Conservation (phyloP, 176 grass and related monocot species). For the Oryza glumipatula region DNA sequence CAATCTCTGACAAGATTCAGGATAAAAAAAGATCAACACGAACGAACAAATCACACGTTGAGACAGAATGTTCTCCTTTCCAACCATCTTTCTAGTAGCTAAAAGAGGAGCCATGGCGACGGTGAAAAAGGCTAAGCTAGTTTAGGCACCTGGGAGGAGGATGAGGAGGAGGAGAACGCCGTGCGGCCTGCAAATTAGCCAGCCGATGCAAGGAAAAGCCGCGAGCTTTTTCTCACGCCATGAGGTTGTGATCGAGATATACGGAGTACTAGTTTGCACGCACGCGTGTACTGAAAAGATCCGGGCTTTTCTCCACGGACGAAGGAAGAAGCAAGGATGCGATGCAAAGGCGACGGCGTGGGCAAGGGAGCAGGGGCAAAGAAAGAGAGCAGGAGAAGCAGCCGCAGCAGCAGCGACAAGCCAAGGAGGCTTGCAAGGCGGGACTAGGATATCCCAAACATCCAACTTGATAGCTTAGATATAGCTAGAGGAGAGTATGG, state of each 20-base stretch:
- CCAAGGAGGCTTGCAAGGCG: slow-evolving; percentile 56
- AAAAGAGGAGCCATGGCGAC: slow-evolving; percentile 8
- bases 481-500: no score
- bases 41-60: slow-evolving; percentile 20
- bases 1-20: background rate
- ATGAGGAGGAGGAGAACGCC: background rate
- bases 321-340: slow-evolving; percentile 26
- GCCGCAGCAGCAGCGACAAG: background rate
- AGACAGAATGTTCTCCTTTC: slow-evolving; percentile 13
- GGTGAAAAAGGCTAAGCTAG: slow-evolving; percentile 15
- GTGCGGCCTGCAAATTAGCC: background rate
- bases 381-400: slow-evolving; percentile 6
- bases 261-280: no score
- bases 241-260: slow-evolving; percentile 1
- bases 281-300: background rate
- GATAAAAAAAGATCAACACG: background rate
- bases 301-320: slow-evolving; percentile 20
- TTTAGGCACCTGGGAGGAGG: slow-evolving; percentile 29
- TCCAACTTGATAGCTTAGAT: background rate
- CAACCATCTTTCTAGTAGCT: background rate
- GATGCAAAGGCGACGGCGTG: slow-evolving; percentile 32
- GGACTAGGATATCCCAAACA: slow-evolving; percentile 57
- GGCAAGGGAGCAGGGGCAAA: slow-evolving; percentile 29
- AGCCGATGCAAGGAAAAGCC: slow-evolving; percentile 25
- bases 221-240: slow-evolving; percentile 36